Base-by-base conservation (phyloP, 306 rosid species). In the Cicer yamashitae region DNA sequence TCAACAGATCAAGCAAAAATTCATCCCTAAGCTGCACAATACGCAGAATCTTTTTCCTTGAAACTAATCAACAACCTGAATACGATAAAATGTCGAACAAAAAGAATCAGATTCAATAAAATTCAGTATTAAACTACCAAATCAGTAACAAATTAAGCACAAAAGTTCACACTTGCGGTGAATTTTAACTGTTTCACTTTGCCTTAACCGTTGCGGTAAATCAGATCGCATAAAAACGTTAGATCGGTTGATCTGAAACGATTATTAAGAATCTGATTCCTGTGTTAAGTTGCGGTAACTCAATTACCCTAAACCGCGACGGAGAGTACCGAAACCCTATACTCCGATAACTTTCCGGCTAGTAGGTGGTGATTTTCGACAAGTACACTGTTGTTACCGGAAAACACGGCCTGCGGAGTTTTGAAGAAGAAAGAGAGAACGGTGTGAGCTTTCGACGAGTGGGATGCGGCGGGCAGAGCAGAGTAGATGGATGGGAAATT, bases 31-130 rank as follows among this genome's bases (percentile, higher is more conserved):
- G 10, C 50, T 7, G 80, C 73, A 63, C 73, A 73, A 78, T 53
- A 45, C 15, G 74, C 58, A 58, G 68, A 69, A 46, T 71, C 74
- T 69, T 60, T 64, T 64, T 71, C 64, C 75, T 58, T 5, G 75
- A 46, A 71, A 56, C 71, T 18, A 73, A 67, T 72, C 77, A 39
- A 76, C 61, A 63, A 79, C 91, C 92, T 87, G 91, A 73, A 74
- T 79, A 74, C 37, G 13, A 75, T 39, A 78, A 75, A 73, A 77
- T 34, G 43, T 43, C 15, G 63, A 86, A 66, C 17, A 58, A 74
- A 62, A 5, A 22, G 43, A n/a, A 51, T 81, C 54, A 63, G 70
- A 61, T 40, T 20, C 44, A 13, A 52, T 40, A 64, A 30, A 50
- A 79, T 52, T 54, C 58, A 58, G 51, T 41, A 17, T 40, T 30